These are phyloP conservation scores for Fusarium robinianum DNA, from an alignment of 2,329 filamentous ascomycete genomes.

Conservation along the genomic window DNA sequence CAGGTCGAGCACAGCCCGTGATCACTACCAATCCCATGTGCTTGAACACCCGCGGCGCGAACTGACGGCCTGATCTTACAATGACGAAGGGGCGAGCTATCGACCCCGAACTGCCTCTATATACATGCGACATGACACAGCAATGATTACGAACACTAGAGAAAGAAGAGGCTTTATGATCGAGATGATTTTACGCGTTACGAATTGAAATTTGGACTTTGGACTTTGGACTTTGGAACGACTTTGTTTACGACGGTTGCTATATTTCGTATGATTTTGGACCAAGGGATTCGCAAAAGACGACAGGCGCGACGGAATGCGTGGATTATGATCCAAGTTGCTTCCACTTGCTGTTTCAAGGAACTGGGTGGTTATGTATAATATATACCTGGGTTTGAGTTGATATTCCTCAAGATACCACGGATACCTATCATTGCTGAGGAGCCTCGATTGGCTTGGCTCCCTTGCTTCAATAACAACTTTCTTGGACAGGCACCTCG, in stretches of 20 bases:
- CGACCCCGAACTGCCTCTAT: no score
- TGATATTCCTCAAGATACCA: constrained; percentile 13
- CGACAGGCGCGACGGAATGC: constrained; percentile 14
- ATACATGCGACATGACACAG: no score
- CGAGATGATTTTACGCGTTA: constrained; percentile 36
- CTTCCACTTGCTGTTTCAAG: constrained; percentile 8
- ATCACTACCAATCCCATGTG: constrained; percentile 20
- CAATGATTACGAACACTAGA: constrained; percentile 4
- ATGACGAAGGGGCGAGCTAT: no score
- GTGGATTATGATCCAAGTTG: constrained; percentile 22
- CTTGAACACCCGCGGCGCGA: constrained; percentile 7
- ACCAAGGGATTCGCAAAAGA: background rate
- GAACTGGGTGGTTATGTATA: constrained; percentile 26
- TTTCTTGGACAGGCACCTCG: background rate
- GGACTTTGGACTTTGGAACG: constrained; percentile 7
- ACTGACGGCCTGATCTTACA: no score
- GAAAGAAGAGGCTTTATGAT: constrained; percentile 32
- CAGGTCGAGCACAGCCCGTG: constrained; percentile 43
- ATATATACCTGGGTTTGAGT: constrained; percentile 24
- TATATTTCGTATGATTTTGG: constrained; percentile 21
- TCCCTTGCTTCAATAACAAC: constrained; percentile 1
- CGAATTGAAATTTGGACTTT: constrained; percentile 22
- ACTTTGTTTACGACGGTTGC: constrained; percentile 24
- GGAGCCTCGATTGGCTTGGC: constrained; percentile 3
- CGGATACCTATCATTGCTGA: constrained; percentile 12